These are phyloP conservation scores for Pseudonitzschia pungens DNA, from an alignment of 108 stramenopile genomes.

Conservation along the genomic window DNA sequence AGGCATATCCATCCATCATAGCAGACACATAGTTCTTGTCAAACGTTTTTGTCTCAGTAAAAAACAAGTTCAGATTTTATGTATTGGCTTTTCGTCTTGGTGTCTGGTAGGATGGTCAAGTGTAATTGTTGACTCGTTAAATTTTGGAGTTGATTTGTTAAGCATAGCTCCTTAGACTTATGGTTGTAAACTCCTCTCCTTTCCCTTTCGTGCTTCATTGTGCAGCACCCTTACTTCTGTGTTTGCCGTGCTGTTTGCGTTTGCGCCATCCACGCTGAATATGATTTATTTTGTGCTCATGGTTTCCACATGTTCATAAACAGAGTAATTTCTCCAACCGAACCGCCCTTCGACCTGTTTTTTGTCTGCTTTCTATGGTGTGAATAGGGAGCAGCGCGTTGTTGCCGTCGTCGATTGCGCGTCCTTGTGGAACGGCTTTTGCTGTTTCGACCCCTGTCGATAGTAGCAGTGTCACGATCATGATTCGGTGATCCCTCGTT, in stretches of 20 bases:
- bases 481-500: neutral
- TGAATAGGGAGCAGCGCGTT: slow-evolving; percentile 30
- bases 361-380: slow-evolving; percentile 4
- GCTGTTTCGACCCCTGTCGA: neutral
- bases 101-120: too few species aligned
- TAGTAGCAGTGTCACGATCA: neutral
- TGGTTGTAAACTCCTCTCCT: too few species aligned
- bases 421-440: neutral
- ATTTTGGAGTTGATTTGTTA: too few species aligned
- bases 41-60: too few species aligned
- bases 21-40: too few species aligned
- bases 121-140: too few species aligned
- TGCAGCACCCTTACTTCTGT: too few species aligned
- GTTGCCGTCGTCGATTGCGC: slow-evolving; percentile 19
- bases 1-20: too few species aligned
- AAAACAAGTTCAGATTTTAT: too few species aligned
- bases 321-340: slow-evolving; percentile 72
- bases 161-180: too few species aligned
- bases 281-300: slow-evolving; percentile 10
- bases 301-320: slow-evolving; percentile 85
- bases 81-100: too few species aligned
- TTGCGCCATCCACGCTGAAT: neutral
- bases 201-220: too few species aligned
- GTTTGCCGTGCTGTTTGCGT: neutral
- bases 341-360: slow-evolving; percentile 18